Conservation (phyloP, 169 alveolate species). For the Babesia divergens region DNA sequence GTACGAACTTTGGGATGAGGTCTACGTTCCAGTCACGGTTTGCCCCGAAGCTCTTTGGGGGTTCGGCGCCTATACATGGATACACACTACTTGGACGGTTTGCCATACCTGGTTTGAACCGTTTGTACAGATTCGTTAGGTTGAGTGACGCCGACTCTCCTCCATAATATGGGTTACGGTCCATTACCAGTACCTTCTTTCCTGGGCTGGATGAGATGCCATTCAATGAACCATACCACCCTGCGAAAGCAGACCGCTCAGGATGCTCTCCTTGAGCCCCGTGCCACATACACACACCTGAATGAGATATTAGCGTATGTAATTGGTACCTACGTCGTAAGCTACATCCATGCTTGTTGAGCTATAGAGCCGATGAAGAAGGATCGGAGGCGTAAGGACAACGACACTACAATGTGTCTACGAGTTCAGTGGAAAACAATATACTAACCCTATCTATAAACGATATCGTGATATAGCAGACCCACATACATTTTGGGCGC, state of each 20-base stretch:
- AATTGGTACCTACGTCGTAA: constrained; percentile 43
- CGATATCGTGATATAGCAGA: too few relatives aligned
- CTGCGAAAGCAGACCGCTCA: constrained; percentile 93
- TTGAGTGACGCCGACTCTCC: constrained; percentile 98
- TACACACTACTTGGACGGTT: neutral
- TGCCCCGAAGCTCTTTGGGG: constrained; percentile 90
- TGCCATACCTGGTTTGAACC: constrained; percentile 85
- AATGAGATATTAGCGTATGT: neutral
- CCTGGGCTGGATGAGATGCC: constrained; percentile 67
- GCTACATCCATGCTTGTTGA: constrained; percentile 58
- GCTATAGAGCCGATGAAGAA: too few relatives aligned
- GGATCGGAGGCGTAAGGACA: too few relatives aligned
- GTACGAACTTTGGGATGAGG: constrained; percentile 95
- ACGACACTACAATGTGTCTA: too few relatives aligned
- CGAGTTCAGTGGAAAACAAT: too few relatives aligned
- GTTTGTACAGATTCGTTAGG: constrained; percentile 91
- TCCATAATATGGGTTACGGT: constrained; percentile 95
- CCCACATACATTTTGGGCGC: too few relatives aligned
- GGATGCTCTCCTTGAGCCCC: constrained; percentile 96
- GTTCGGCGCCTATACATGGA: constrained; percentile 75
- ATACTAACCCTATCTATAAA: too few relatives aligned
- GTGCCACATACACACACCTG: constrained; percentile 95
- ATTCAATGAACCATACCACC: constrained; percentile 31
- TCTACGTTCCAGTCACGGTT: constrained; percentile 99
- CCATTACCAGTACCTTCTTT: constrained; percentile 94